Evolutionary conservation across 1,284 basidiomycete species (phyloP).

Genomic region (Moniliella sp.): DNA sequence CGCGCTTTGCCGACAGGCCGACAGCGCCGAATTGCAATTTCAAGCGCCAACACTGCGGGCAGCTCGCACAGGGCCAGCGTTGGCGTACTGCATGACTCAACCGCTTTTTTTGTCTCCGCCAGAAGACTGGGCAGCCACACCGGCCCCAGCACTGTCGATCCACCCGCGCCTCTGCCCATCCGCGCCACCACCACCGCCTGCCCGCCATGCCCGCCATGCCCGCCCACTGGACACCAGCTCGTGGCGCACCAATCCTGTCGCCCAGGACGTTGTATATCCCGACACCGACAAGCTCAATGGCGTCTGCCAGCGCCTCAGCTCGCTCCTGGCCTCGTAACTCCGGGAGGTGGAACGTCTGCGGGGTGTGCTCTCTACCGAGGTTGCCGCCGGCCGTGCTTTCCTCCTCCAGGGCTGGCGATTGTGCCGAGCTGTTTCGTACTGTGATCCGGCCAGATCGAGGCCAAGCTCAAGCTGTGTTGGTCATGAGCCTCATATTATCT

Average conservation of each 20-base stretch:
- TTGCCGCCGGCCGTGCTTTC: slow-evolving; percentile 45
- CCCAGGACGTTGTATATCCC: slow-evolving; percentile 25
- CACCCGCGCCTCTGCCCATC: too few species aligned
- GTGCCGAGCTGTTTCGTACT: slow-evolving; percentile 47
- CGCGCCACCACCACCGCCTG: too few species aligned
- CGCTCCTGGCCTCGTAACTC: slow-evolving; percentile 26
- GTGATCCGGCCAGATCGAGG: slow-evolving; percentile 68
- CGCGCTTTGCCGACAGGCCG: too few species aligned
- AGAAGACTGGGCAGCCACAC: too few species aligned
- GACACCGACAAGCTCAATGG: slow-evolving; percentile 9
- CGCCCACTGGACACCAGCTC: too few species aligned
- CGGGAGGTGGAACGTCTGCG: slow-evolving; percentile 25
- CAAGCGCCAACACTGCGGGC: too few species aligned
- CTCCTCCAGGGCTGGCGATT: slow-evolving; percentile 88
- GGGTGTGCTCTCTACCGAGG: slow-evolving; percentile 16
- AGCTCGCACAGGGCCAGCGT: too few species aligned
- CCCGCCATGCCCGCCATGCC: too few species aligned
- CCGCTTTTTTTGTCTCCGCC: too few species aligned
- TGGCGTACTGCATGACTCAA: too few species aligned
- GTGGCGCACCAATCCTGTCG: slow-evolving; percentile 21
- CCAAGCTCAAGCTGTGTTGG: slow-evolving; percentile 79
- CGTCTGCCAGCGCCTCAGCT: slow-evolving; percentile 11
- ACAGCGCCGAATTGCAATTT: too few species aligned
- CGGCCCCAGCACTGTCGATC: too few species aligned
- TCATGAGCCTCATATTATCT: slow-evolving; percentile 86